Percentiles rank a stretch among this genome's conserved stretches.
These are phyloP conservation scores for Chlorophyllum brunneum DNA, from an alignment of 768 basidiomycete species.

Conservation along the genomic window DNA sequence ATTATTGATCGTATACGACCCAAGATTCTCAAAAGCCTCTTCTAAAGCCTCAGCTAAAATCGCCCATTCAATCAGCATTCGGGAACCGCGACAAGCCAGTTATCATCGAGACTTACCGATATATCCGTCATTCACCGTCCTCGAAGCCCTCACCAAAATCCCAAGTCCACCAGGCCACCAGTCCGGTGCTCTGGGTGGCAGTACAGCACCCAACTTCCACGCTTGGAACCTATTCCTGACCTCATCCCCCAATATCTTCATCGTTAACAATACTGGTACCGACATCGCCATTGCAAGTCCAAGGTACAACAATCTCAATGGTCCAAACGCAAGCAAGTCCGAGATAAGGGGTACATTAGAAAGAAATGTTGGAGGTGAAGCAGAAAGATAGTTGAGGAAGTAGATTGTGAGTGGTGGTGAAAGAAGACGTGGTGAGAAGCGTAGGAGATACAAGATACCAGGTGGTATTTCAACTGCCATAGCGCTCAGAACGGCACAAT, in stretches of 20 bases:
- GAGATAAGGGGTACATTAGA: not conserved
- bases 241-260: constrained; percentile 15
- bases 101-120: constrained; percentile 23
- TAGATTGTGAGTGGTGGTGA: constrained; percentile 20
- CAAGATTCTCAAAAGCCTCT: constrained; percentile 21
- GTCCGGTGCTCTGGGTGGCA: constrained; percentile 18
- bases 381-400: constrained; percentile 9
- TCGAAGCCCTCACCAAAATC: constrained; percentile 12
- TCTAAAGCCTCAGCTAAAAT: constrained; percentile 17
- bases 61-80: constrained; percentile 10
- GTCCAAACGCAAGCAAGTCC: not conserved
- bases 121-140: constrained; percentile 25
- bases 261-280: constrained; percentile 17
- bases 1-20: constrained; percentile 17
- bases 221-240: constrained; percentile 18
- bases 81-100: not conserved
- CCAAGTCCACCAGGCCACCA: constrained; percentile 18
- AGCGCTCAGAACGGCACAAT: no score
- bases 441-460: constrained; percentile 22
- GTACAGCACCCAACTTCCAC: constrained; percentile 16
- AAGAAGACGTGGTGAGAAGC: constrained; percentile 17
- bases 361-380: not conserved
- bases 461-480: constrained; percentile 21
- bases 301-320: not conserved
- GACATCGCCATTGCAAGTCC: constrained; percentile 14